These are phyloP conservation scores for Dendrocalamus latiflorus DNA, from an alignment of 202 grass and related monocot genomes.

Conservation along the genomic window DNA sequence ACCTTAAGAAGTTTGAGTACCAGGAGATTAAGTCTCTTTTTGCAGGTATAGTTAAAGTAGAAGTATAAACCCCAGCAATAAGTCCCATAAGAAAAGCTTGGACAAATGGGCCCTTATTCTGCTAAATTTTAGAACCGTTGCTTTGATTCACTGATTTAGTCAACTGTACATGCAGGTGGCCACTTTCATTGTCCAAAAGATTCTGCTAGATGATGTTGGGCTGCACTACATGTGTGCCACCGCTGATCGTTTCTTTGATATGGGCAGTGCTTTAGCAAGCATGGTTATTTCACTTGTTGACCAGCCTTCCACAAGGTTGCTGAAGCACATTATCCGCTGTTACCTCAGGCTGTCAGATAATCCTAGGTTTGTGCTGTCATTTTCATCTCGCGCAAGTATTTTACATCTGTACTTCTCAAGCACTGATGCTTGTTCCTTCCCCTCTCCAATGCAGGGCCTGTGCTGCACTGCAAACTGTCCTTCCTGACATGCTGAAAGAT, in stretches of 20 bases:
- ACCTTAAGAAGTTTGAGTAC: background rate
- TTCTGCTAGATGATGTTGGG: conserved; percentile 60
- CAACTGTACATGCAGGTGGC: conserved; percentile 47
- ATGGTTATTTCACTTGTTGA: conserved; percentile 43
- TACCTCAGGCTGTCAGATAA: conserved; percentile 65
- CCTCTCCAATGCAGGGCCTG: background rate
- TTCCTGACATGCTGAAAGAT: conserved; percentile 22
- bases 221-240: conserved; percentile 46
- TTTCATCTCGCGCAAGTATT: too few relatives aligned
- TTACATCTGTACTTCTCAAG: background rate
- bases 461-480: background rate
- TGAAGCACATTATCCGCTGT: conserved; percentile 69
- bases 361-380: conserved; percentile 44
- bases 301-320: conserved; percentile 56
- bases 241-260: conserved; percentile 51
- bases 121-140: background rate
- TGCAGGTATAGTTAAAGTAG: background rate
- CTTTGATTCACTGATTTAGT: conserved; percentile 3
- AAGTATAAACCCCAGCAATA: conserved; percentile 4
- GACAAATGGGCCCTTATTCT: background rate
- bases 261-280: conserved; percentile 46
- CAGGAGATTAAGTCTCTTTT: background rate
- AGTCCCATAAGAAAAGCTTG: background rate
- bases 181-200: conserved; percentile 74
- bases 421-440: background rate